Evolutionary conservation across 306 rosid genomes (phyloP).

Genomic region (Lablab purpureus): DNA sequence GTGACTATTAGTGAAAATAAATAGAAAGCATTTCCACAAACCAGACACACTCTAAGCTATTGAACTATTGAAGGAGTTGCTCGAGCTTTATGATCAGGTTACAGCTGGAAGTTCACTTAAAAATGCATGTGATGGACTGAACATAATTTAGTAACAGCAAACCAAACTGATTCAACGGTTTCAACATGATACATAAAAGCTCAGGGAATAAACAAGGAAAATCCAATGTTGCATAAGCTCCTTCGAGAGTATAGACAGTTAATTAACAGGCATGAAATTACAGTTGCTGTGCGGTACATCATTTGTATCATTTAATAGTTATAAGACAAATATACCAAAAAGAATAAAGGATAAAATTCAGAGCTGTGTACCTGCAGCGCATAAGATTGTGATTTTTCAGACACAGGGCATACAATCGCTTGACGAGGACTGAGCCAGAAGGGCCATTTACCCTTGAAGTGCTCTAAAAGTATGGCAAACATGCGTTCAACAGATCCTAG

Average conservation of each 20-base stretch:
- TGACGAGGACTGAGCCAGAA: slow-evolving; percentile 99
- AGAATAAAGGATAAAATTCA: slow-evolving; percentile 25
- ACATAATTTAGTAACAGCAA: background rate
- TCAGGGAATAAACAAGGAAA: slow-evolving; percentile 13
- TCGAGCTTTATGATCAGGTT: slow-evolving; percentile 21
- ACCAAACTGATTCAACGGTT: slow-evolving; percentile 6
- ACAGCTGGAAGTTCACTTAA: background rate
- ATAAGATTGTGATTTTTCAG: slow-evolving; percentile 84
- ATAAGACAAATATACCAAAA: slow-evolving; percentile 17
- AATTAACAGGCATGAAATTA: slow-evolving; percentile 6
- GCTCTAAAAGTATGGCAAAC: slow-evolving; percentile 95
- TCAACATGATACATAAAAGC: slow-evolving; percentile 19
- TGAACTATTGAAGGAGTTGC: slow-evolving; percentile 20
- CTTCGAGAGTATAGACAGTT: background rate
- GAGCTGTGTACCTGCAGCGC: slow-evolving; percentile 63
- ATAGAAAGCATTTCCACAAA: background rate
- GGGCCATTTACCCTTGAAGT: slow-evolving; percentile 98
- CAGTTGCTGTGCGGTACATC: slow-evolving; percentile 37
- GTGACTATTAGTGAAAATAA: slow-evolving; percentile 2
- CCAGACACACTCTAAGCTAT: background rate
- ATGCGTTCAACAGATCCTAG: slow-evolving; percentile 94
- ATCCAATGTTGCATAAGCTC: slow-evolving; percentile 10
- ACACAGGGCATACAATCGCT: slow-evolving; percentile 91
- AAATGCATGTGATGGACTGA: slow-evolving; percentile 13
- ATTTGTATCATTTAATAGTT: slow-evolving; percentile 61